phyloP scores from a whole-genome alignment of 176 grass and related monocot genomes.

The Avena sativa region DNA sequence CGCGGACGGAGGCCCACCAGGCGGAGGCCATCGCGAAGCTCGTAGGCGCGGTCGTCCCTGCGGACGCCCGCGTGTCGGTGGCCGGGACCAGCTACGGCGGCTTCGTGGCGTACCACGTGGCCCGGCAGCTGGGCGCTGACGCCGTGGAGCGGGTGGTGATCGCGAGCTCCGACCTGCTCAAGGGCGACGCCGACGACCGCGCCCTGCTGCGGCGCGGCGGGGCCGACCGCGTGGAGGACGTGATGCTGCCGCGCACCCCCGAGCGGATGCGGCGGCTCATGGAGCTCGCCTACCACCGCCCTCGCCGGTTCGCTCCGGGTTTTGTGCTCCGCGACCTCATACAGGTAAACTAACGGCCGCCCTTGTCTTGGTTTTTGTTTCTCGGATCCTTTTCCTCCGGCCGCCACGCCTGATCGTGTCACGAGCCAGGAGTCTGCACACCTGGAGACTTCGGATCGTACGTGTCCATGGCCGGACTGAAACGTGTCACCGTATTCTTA shows the following conservation, averaged over 20 bases:
- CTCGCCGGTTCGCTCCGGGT: constrained; percentile 49
- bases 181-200: constrained; percentile 67
- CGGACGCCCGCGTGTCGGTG: constrained; percentile 39
- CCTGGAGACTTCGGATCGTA: background rate
- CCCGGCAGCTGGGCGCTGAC: constrained; percentile 52
- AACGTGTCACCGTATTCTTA: background rate
- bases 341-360: constrained; percentile 43
- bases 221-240: constrained; percentile 49
- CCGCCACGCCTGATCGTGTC: background rate
- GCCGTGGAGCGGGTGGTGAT: constrained; percentile 64
- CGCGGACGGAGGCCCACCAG: constrained; percentile 71
- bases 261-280: constrained; percentile 41
- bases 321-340: constrained; percentile 71
- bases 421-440: background rate
- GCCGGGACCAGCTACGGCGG: constrained; percentile 92
- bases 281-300: constrained; percentile 51
- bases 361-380: background rate
- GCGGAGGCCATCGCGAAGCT: constrained; percentile 66
- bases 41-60: constrained; percentile 38
- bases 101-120: constrained; percentile 84
- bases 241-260: constrained; percentile 61
- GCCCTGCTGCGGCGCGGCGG: constrained; percentile 52
- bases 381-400: background rate
- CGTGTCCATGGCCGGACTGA: background rate
- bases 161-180: constrained; percentile 89